phyloP scores from a whole-genome alignment of 2,329 filamentous ascomycete species.

The Metarhizium rileyi region DNA sequence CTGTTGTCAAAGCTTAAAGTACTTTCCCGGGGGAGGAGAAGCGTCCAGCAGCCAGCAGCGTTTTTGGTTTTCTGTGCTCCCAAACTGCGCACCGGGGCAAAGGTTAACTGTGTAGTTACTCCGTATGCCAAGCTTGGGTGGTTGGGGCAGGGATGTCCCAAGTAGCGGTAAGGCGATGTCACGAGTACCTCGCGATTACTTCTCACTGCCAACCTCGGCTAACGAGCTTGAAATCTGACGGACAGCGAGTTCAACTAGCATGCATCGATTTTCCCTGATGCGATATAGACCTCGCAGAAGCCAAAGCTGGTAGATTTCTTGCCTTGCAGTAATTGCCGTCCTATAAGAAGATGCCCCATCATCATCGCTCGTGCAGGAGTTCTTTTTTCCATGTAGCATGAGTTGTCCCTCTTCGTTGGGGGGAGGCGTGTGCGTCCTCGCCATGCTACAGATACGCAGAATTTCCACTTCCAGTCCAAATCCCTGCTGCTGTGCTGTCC shows the following conservation, averaged over 20 bases:
- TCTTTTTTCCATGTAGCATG: conserved; percentile 3
- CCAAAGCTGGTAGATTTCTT: background rate
- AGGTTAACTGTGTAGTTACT: too few relatives aligned
- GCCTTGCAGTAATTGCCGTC: conserved; percentile 12
- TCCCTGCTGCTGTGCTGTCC: conserved; percentile 2
- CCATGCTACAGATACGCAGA: background rate
- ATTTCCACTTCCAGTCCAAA: conserved; percentile 4
- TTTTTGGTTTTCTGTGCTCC: background rate
- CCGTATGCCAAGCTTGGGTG: background rate
- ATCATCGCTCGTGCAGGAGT: conserved; percentile 18
- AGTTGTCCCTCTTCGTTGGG: background rate
- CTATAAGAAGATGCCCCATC: conserved; percentile 35
- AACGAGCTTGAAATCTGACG: background rate
- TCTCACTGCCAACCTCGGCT: background rate
- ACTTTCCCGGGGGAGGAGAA: background rate
- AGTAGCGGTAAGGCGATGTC: conserved; percentile 2
- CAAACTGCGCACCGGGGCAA: background rate
- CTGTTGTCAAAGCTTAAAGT: background rate
- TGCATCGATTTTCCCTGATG: background rate
- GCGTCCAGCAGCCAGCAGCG: background rate
- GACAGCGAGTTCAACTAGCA: background rate
- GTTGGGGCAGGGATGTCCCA: background rate
- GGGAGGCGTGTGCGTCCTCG: conserved; percentile 2
- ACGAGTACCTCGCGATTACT: background rate
- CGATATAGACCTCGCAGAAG: background rate